Percentiles rank a stretch among this genome's conserved stretches.
These are phyloP conservation scores for Corymbia calophylla DNA, from an alignment of 441 rosid genomes.

Conservation along the genomic window DNA sequence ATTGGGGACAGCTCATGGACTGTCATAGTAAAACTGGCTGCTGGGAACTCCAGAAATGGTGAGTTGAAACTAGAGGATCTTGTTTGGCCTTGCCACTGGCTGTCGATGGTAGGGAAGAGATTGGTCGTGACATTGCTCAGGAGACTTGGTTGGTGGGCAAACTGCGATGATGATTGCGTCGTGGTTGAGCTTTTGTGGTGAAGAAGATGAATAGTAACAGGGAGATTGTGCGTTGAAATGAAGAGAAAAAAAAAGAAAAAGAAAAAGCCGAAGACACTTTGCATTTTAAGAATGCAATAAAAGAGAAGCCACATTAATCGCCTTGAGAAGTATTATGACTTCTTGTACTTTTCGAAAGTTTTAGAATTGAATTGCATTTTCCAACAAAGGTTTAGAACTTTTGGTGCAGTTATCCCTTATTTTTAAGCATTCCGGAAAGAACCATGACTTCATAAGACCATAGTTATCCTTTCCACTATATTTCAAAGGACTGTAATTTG, in stretches of 20 bases:
- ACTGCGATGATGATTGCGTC: not conserved
- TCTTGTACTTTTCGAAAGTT: not conserved
- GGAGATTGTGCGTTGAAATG: fast-evolving
- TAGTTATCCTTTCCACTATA: not conserved
- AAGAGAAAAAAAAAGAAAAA: not conserved
- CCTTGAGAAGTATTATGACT: not conserved
- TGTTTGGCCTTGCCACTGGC: not conserved
- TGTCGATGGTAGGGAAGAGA: not conserved
- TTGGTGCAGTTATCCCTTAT: not conserved
- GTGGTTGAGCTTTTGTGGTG: not conserved
- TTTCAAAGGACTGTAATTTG: not conserved
- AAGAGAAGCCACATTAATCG: not conserved
- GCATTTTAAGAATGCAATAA: not conserved
- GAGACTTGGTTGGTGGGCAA: not conserved
- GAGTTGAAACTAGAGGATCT: not conserved
- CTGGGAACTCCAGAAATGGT: not conserved
- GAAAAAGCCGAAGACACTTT: fast-evolving
- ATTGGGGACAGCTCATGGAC: not conserved
- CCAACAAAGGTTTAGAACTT: not conserved
- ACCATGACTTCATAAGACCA: too few species aligned
- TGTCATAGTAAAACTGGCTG: not conserved
- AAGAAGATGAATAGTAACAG: not conserved
- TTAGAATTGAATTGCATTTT: not conserved
- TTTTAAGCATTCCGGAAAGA: too few species aligned
- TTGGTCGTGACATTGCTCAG: not conserved